Evolutionary conservation across 257 asterid genomes (phyloP).

Genomic region (Mitragyna speciosa): DNA sequence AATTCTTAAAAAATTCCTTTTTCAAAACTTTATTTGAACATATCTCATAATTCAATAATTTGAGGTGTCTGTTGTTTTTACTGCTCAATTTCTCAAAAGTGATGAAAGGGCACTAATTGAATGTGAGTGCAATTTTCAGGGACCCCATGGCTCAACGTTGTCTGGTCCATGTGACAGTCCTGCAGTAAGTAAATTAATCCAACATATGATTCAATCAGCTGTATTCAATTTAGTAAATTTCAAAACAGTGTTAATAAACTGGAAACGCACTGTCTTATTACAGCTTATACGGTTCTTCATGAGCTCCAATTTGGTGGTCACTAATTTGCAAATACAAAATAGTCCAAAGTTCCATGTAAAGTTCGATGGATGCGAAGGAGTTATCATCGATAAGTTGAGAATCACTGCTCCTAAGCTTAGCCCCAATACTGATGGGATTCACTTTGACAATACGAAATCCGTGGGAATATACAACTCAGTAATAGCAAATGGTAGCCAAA

Average conservation of each 20-base stretch:
- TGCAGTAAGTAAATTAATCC: constrained; percentile 50
- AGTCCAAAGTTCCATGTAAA: constrained; percentile 93
- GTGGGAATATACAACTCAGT: constrained; percentile 86
- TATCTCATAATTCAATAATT: background rate
- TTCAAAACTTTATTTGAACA: background rate
- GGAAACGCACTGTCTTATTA: background rate
- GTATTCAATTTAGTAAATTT: background rate
- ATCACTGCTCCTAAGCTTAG: constrained; percentile 88
- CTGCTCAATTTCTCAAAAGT: background rate
- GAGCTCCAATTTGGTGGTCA: constrained; percentile 81
- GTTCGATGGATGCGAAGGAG: constrained; percentile 83
- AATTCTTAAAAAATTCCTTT: background rate
- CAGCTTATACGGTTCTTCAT: constrained; percentile 85
- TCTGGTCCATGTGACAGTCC: constrained; percentile 98
- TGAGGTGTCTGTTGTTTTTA: background rate
- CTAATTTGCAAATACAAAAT: constrained; percentile 64
- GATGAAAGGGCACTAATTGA: background rate
- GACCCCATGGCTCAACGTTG: constrained; percentile 87
- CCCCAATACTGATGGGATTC: constrained; percentile 95
- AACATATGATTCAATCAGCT: background rate
- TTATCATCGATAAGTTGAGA: constrained; percentile 56
- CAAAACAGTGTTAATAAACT: background rate
- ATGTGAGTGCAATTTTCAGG: constrained; percentile 52
- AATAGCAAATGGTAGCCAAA: constrained; percentile 59
- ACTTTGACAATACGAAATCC: constrained; percentile 65